These are phyloP conservation scores for Gynostemma pentaphyllum DNA, from an alignment of 306 rosid species.

Conservation along the genomic window DNA sequence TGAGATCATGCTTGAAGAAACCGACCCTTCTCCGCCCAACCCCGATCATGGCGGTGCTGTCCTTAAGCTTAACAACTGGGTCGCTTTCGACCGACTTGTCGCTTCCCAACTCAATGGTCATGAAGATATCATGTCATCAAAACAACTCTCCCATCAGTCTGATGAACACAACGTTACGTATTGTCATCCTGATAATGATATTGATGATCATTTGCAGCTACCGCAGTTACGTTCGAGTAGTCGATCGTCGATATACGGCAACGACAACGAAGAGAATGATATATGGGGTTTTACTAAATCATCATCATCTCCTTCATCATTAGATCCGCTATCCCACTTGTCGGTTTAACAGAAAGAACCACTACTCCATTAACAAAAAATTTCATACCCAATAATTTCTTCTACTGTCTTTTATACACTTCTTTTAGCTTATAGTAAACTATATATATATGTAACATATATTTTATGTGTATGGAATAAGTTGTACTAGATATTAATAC, in stretches of 20 bases:
- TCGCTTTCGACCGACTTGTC: slow-evolving; percentile 36
- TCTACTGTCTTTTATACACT: neutral
- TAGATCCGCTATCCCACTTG: slow-evolving; percentile 49
- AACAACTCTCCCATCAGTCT: slow-evolving; percentile 26
- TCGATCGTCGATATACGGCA: slow-evolving; percentile 15
- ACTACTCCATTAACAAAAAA: neutral
- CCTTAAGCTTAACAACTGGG: slow-evolving; percentile 27
- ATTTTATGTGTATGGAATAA: slow-evolving; percentile 1
- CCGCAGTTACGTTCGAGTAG: slow-evolving; percentile 22
- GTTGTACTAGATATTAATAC: neutral
- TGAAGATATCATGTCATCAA: slow-evolving; percentile 20
- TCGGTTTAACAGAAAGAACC: slow-evolving; percentile 30
- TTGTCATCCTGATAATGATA: slow-evolving; percentile 11
- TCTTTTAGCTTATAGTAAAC: neutral
- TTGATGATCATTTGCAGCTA: slow-evolving; percentile 20
- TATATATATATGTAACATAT: neutral
- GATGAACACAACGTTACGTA: slow-evolving; percentile 19
- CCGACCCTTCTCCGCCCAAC: slow-evolving; percentile 13
- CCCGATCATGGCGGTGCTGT: neutral
- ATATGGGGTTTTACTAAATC: slow-evolving; percentile 34
- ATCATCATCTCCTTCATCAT: slow-evolving; percentile 24
- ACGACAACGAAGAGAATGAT: slow-evolving; percentile 23
- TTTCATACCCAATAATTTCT: neutral
- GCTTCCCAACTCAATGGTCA: slow-evolving; percentile 48
- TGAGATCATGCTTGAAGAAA: slow-evolving; percentile 21